Evolutionary conservation across 768 basidiomycete genomes (phyloP), one percentile per base, ranked within the genome.

Genomic region (Tephrocybe sp.): DNA sequence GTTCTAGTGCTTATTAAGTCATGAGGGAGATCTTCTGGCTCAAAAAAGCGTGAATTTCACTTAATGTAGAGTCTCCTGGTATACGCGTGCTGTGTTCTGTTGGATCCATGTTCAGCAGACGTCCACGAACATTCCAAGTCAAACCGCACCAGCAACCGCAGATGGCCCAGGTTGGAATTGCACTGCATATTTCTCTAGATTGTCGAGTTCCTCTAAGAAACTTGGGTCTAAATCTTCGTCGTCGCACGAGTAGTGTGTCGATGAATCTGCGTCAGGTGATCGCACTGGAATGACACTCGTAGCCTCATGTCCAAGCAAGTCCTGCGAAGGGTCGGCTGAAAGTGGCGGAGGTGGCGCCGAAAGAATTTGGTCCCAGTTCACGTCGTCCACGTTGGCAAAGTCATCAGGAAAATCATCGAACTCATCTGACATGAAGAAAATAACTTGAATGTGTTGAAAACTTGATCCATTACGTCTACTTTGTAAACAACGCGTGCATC

Each of bases 331-430:
- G 9, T 50, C 28, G 32, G 40, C 22, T 22, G 40, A 44, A 9
- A 56, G 32, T 24, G 47, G 41, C 7, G 52, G 38, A 37, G 51
- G 34, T 8, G 63, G 58, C 24, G 46, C 52, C 25, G 64, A 56
- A 3, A 76, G 63, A 12, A 79, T 36, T 12, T 56, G 49, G 5
- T 67, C 66, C 76, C 78, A 79, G 57, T 79, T 70, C 22, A 80
- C 70, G 51, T 75, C 78, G 53, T 76, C 71, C 18, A 82, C 37
- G 13, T 73, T 74, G 3, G 73, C 73, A 49, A 84, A 79, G 19
- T 77, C 75, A 57, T 85, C 83, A 0, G 74, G 75, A 26, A 82
- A 49, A 44, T 64, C 56, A 55, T 80, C 79, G 49, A 78, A 87
- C 47, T 82, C 76, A 57, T 85, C 69, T 24, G 70, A 69, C 67